Base-by-base conservation (phyloP, 1,139 yeast genomes). In the Nakaseomyces uthaithaninus region DNA sequence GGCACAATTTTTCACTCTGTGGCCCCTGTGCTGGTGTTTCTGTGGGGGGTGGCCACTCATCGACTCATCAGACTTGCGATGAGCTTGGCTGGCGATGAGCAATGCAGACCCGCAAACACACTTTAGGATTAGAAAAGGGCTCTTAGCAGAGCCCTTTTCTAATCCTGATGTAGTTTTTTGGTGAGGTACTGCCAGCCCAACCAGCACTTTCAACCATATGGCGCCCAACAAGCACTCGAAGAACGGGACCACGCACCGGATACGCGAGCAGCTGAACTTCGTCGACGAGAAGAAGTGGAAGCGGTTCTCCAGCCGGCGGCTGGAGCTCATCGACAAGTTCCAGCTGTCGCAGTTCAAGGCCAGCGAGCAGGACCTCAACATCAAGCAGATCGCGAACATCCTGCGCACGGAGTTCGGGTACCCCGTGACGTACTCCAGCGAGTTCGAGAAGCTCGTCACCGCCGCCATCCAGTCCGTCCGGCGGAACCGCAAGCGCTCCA, bases 401-500 rank as follows among this genome's bases (percentile, higher is more conserved):
- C 66, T 91, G 39, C 66, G 94, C 50, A 65, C 68, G 2, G 97
- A 91, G 63, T 91, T 85, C 54, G 75, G 77, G 11, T 89, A 80
- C 57, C 74, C 79, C 1, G 64, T 62, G 8, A 73, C 72, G 3
- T 68, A 74, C 23, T 65, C 77, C 28, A 64, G 68, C 1, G 97
- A 91, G 52, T 89, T 91, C 59, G 95, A 87, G 60, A 82, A 81
- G 59, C 70, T 91, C 35, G 96, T 91, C 0, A 68, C 95, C 25
- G 94, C 95, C 2, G 97, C 95, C 0, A 81, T 91, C 22, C 98
- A 91, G 59, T 74, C 81, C 22, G 86, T 77, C 4, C 64, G 87
- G 42, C 63, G 87, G 45, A 80, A 80, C 54, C 67, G 83, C 46
- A 79, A 77, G 52, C 64, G 87, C 43, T 68, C 75, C 10, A 66